Evolutionary conservation across 1,284 basidiomycete genomes (phyloP), one percentile per base, ranked within the genome.

Genomic region (Sanghuangporus weigelae): DNA sequence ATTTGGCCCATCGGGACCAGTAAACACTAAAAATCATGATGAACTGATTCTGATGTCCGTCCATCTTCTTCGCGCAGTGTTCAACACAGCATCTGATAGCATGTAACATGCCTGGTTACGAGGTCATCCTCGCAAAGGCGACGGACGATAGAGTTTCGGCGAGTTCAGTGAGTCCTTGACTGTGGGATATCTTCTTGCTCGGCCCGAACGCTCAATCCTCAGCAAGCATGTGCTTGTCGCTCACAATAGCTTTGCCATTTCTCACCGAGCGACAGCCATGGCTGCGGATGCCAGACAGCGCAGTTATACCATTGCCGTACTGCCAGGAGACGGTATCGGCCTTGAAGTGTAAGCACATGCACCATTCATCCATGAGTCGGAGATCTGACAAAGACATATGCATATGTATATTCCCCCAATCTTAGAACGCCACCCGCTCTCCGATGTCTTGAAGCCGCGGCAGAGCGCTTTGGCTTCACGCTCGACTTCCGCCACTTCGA

Each of bases 291-390:
- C 35, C 44, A 36, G 40, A 14, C 38, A 39, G 61, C 31, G 64
- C 44, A 64, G 70, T 3, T 79, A 84, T 72, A 76, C 73, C n/a
- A 79, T 84, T 60, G 83, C 82, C 19, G 79, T 82, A 38, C 78
- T 85, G 31, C 78, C 83, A 19, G 83, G 82, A 21, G 83, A 85
- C 71, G 83, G 83, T n/a, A 84, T 84, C 66, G 82, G 82, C 0
- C 72, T 77, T 59, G 82, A 84, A 68, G 81, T 82, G 10, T 31
- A 31, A 31, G 26, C 26, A 31, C 26, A 31, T 31, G 26, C 26
- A 31, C 26, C 26, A 4, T 31, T 31, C 26, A 31, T 31, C 26
- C 26, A 31, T 31, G 26, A 31, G 3, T 31, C 26, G 26, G 26
- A 31, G 26, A 31, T 31, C 26, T 4, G 26, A 31, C 26, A 31